Conservation (phyloP, 1,284 basidiomycete species). For the Pseudozyma tsukubaensis region DNA sequence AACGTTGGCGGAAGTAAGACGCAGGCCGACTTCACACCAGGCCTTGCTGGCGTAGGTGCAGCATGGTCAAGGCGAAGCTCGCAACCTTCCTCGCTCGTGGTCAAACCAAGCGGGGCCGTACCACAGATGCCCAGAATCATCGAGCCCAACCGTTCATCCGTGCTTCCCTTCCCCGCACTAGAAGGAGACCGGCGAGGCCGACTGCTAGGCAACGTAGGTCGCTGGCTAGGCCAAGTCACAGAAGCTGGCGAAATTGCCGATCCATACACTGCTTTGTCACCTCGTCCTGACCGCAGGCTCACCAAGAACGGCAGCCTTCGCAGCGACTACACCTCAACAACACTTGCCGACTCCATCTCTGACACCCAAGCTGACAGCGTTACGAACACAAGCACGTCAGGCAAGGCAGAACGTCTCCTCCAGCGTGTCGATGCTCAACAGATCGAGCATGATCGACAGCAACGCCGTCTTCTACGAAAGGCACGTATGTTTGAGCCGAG, state of each 20-base stretch:
- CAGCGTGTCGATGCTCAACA: conserved; percentile 29
- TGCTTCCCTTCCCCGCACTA: conserved; percentile 26
- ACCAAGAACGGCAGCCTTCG: conserved; percentile 43
- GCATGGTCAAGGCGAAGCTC: conserved; percentile 31
- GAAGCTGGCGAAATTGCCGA: conserved; percentile 36
- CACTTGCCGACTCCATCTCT: conserved; percentile 28
- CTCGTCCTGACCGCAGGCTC: conserved; percentile 30
- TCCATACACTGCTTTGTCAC: conserved; percentile 35
- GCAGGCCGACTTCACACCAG: conserved; percentile 33
- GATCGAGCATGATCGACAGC: conserved; percentile 34
- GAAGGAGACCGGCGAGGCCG: conserved; percentile 28
- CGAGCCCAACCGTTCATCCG: conserved; percentile 24
- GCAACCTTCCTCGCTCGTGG: conserved; percentile 8
- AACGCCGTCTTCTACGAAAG: conserved; percentile 30
- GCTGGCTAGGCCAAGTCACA: conserved; percentile 33
- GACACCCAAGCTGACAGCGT: conserved; percentile 18
- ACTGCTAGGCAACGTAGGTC: conserved; percentile 32
- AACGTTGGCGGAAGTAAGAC: background rate
- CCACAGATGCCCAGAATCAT: conserved; percentile 27
- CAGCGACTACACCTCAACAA: conserved; percentile 39
- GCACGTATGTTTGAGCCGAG: conserved; percentile 21
- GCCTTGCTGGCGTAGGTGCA: conserved; percentile 41
- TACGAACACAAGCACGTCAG: conserved; percentile 5
- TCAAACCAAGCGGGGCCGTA: conserved; percentile 3
- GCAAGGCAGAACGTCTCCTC: conserved; percentile 24